These are phyloP conservation scores for Talaromyces pinophilus DNA, from an alignment of 2,329 filamentous ascomycete genomes.

Conservation along the genomic window DNA sequence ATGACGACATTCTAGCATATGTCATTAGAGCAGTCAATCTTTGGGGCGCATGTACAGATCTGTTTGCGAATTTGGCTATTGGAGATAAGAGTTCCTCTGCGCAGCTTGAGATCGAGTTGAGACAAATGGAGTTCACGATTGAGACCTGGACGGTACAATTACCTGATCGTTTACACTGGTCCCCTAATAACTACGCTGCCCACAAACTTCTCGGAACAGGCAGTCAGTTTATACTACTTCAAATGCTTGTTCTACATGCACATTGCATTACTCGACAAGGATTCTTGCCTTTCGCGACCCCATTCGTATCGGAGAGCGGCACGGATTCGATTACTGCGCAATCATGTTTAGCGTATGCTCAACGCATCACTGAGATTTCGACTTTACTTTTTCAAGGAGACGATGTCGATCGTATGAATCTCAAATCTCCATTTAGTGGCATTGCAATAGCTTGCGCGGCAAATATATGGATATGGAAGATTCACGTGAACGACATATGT, in stretches of 20 bases:
- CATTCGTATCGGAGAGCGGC: conserved; percentile 2
- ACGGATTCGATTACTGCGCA: neutral
- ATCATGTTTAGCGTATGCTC: conserved; percentile 2
- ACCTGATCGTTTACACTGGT: conserved; percentile 7
- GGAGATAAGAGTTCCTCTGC: conserved; percentile 1
- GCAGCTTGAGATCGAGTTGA: conserved; percentile 1
- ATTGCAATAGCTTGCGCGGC: conserved; percentile 11
- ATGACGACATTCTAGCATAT: conserved; percentile 5
- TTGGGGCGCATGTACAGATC: conserved; percentile 9
- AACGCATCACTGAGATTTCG: conserved; percentile 8
- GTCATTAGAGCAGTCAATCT: neutral
- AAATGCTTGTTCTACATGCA: conserved; percentile 7
- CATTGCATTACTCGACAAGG: conserved; percentile 7
- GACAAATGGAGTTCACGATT: conserved; percentile 1
- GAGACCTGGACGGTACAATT: conserved; percentile 5
- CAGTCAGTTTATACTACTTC: conserved; percentile 2
- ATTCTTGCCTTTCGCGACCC: neutral
- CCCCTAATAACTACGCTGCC: neutral
- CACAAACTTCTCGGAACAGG: conserved; percentile 10
- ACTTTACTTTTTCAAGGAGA: conserved; percentile 10
- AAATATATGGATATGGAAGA: conserved; percentile 9
- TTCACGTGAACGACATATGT: neutral
- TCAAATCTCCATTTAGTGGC: conserved; percentile 3
- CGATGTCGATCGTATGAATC: neutral
- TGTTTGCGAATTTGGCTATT: conserved; percentile 6